Conservation (phyloP, 306 rosid species). For the Alnus rubra region DNA sequence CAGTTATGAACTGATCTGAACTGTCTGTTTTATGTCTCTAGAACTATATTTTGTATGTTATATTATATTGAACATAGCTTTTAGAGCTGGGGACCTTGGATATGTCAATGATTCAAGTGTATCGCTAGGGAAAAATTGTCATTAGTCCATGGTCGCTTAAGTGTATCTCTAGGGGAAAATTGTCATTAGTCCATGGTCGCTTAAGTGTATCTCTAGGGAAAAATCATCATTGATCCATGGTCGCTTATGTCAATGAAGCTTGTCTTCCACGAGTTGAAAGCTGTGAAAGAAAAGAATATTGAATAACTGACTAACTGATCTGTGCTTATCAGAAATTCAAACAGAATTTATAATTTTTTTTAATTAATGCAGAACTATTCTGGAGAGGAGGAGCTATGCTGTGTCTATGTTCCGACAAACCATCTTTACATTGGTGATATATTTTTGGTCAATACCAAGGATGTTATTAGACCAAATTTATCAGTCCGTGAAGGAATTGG, state of each 20-base stretch:
- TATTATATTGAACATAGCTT: not conserved
- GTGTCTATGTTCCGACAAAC: constrained; percentile 91
- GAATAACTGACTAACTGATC: not conserved
- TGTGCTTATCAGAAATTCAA: constrained; percentile 12
- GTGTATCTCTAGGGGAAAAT: too few relatives aligned
- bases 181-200: too few relatives aligned
- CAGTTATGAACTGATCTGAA: not conserved
- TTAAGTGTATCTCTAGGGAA: not conserved
- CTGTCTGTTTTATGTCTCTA: not conserved
- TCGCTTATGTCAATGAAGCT: not conserved
- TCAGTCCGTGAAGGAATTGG: constrained; percentile 96
- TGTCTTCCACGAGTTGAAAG: constrained; percentile 1
- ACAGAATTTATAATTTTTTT: constrained; percentile 10
- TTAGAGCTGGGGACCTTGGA: not conserved
- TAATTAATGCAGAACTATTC: constrained; percentile 57
- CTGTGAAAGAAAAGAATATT: not conserved
- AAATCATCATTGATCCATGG: not conserved
- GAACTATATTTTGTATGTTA: not conserved
- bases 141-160: too few relatives aligned
- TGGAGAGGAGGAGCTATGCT: constrained; percentile 86
- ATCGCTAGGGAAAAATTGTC: too few relatives aligned
- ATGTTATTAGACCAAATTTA: constrained; percentile 81
- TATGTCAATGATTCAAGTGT: not conserved
- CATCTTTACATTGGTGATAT: constrained; percentile 93
- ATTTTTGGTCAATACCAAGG: constrained; percentile 67